phyloP scores from a whole-genome alignment of 805 yeast species.

The Candida bentonensis region DNA sequence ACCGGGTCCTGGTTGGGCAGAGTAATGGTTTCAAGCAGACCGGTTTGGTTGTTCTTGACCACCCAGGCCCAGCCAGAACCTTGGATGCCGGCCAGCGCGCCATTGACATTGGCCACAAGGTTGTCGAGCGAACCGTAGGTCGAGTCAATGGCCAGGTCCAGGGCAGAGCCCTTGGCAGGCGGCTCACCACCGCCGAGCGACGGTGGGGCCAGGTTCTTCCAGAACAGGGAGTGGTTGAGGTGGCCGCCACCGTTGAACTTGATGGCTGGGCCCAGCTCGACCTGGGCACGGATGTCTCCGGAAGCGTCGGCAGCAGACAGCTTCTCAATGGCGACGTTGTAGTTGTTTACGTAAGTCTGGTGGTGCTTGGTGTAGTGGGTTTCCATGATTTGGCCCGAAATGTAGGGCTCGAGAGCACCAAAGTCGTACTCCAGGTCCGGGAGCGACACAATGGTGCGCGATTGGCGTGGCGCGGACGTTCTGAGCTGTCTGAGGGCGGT shows the following conservation, averaged over 20 bases:
- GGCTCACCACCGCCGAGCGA: slow-evolving; percentile 64
- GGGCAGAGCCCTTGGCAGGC: slow-evolving; percentile 37
- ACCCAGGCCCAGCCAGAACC: slow-evolving; percentile 96
- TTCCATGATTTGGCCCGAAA: slow-evolving; percentile 78
- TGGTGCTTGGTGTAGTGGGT: slow-evolving; percentile 81
- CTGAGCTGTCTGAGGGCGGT: slow-evolving; percentile 2
- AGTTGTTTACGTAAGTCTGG: slow-evolving; percentile 80
- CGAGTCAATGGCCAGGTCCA: slow-evolving; percentile 42
- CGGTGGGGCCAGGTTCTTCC: slow-evolving; percentile 75
- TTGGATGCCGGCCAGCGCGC: slow-evolving; percentile 72
- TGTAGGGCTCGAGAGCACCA: slow-evolving; percentile 74
- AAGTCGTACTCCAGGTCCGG: slow-evolving; percentile 79
- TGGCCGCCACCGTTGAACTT: slow-evolving; percentile 91
- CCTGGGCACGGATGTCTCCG: slow-evolving; percentile 45
- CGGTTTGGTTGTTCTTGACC: slow-evolving; percentile 59
- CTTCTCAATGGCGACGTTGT: slow-evolving; percentile 66
- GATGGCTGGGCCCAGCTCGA: slow-evolving; percentile 52
- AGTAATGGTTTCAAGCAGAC: slow-evolving; percentile 65
- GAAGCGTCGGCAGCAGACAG: slow-evolving; percentile 46
- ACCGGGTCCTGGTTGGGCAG: slow-evolving; percentile 82
- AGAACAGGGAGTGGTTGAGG: slow-evolving; percentile 73
- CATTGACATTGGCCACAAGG: slow-evolving; percentile 48
- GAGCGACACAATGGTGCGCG: slow-evolving; percentile 53
- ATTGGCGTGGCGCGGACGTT: slow-evolving; percentile 10
- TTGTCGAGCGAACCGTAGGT: slow-evolving; percentile 66